Evolutionary conservation across 73 alveolate species (phyloP), one percentile per base, ranked within the genome.

Genomic region (Breviolum minutum): DNA sequence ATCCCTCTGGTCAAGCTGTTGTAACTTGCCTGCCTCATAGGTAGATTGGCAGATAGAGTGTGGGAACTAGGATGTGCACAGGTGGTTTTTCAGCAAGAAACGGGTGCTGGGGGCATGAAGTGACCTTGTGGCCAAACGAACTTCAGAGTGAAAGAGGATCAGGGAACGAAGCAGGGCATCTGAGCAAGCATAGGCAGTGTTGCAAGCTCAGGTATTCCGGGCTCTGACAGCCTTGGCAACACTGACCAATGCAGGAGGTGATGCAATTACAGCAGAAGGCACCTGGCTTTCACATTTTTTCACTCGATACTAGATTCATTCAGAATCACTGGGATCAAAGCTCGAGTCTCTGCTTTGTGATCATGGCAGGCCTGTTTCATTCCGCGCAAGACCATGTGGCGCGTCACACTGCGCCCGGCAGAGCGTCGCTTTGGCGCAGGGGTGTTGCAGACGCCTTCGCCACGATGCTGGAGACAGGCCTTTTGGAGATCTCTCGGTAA

Each of bases 201-300:
- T 1, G 27, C 30, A 0, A 6, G 71, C 86, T 48, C 54, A 92
- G 98, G 98, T 92, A 48, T 73, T 92, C n/a, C 90, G 98, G 3
- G 89, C 98, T 61, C 26, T 92, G 69, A 74, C 98, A 11, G 98
- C 98, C 0, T 80, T 92, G 66, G 98, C 98, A 3, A 81, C 91
- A 22, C 66, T 73, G 40, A 92, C 98, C 40, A 92, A 92, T 26
- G 91, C 86, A 22, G 68, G 24, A 0, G 98, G 98, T 8, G 98
- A 92, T 74, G 98, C 98, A n/a, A 73, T 92, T 80, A 92, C 98
- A 17, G 98, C 98, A 7, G 98, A 92, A 92, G 98, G 98, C 81
- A 17, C 40, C n/a, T 22, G 32, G 40, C n/a, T 71, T 22, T 8
- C 82, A 48, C 92, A 27, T 77, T 60, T 27, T 73, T 73, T 26